Conservation (phyloP, 768 basidiomycete genomes). For the Russula emetica region DNA sequence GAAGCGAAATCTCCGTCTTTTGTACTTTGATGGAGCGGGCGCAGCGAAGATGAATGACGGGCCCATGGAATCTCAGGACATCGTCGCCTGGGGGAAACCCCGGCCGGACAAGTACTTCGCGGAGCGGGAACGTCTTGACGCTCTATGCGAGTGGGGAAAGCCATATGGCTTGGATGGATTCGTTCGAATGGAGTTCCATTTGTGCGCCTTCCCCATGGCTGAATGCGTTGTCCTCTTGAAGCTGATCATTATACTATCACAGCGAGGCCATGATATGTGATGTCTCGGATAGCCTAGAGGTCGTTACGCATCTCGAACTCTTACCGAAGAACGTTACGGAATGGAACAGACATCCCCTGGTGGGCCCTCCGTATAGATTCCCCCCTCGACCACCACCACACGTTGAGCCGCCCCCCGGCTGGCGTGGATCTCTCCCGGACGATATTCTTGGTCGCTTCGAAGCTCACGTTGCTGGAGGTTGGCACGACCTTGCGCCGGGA, state of each 20-base stretch:
- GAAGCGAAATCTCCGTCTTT: constrained; percentile 21
- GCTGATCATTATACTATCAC: neutral
- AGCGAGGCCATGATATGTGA: constrained; percentile 27
- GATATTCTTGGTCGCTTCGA: constrained; percentile 1
- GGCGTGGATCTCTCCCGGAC: constrained; percentile 19
- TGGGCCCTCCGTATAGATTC: neutral
- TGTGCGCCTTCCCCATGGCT: constrained; percentile 13
- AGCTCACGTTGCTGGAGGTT: constrained; percentile 37
- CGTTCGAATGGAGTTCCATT: constrained; percentile 29
- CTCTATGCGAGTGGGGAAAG: constrained; percentile 37
- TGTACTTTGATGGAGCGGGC: constrained; percentile 25
- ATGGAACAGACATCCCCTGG: no score
- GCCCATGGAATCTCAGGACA: constrained; percentile 38
- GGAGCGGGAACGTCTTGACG: constrained; percentile 32
- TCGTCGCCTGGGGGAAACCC: constrained; percentile 34
- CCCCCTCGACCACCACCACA: neutral
- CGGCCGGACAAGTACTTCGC: constrained; percentile 25
- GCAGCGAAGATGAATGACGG: constrained; percentile 31
- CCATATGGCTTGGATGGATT: constrained; percentile 36
- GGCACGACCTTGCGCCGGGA: constrained; percentile 43
- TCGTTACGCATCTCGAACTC: constrained; percentile 20
- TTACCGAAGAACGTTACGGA: constrained; percentile 3
- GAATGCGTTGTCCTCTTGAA: neutral
- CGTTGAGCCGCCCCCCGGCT: constrained; percentile 17
- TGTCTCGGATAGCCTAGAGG: constrained; percentile 16